Conservation (phyloP, 2,329 filamentous ascomycete genomes). For the Neonectria coccinea region DNA sequence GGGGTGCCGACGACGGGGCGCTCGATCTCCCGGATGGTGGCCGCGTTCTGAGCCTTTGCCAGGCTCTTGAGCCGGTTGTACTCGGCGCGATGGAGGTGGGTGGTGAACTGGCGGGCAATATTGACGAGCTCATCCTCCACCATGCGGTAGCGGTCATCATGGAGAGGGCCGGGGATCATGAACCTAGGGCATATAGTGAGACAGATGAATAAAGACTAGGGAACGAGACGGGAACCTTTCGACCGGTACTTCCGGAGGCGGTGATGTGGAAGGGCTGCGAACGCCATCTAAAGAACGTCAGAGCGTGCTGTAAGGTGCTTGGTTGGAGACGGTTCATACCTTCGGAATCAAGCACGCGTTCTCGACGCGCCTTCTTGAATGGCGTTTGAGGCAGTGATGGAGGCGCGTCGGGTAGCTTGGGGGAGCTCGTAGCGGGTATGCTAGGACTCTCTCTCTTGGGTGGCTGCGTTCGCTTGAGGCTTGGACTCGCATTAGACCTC, state of each 20-base stretch:
- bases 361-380: conserved; percentile 35
- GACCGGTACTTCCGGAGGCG: conserved; percentile 60
- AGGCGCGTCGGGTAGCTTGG: conserved; percentile 14
- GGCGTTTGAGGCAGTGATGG: conserved; percentile 16
- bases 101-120: conserved; percentile 76
- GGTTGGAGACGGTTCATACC: conserved; percentile 34
- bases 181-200: conserved; percentile 53
- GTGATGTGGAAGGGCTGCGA: conserved; percentile 62
- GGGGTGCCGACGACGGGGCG: conserved; percentile 60
- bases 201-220: not conserved
- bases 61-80: conserved; percentile 75
- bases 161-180: conserved; percentile 73
- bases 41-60: conserved; percentile 66
- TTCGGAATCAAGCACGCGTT: conserved; percentile 40
- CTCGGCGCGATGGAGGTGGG: conserved; percentile 81
- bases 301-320: not conserved
- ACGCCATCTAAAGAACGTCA: conserved; percentile 34
- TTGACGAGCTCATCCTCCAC: conserved; percentile 83
- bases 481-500: conserved; percentile 40
- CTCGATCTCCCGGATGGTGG: conserved; percentile 62
- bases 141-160: conserved; percentile 83
- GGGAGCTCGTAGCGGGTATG: conserved; percentile 12
- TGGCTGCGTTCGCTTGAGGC: conserved; percentile 18
- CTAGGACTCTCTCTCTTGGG: conserved; percentile 27
- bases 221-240: conserved; percentile 55